Base-by-base conservation (phyloP, 1,284 basidiomycete species). In the Ganoderma sinense region DNA sequence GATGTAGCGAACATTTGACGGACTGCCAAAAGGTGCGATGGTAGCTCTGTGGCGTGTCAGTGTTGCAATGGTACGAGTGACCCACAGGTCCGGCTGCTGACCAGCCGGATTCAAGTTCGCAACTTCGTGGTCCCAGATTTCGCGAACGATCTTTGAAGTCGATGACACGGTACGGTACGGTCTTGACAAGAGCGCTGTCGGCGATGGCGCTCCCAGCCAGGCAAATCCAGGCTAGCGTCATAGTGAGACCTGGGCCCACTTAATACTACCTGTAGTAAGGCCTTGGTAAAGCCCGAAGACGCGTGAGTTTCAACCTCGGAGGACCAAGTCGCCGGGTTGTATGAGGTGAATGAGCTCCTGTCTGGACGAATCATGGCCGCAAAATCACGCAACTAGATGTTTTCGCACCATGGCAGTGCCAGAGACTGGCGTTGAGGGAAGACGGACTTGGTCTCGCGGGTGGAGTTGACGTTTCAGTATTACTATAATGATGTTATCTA, bases 281-380 rank as follows among this genome's bases (percentile, higher is more conserved):
- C 31, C 13, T 3, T n/a, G n/a, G n/a, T n/a, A n/a, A n/a, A 23
- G 7, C 48, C 31, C n/a, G 7, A 18, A 58, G 56, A n/a, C 8
- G n/a, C n/a, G 20, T 4, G 36, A 26, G 53, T 31, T 33, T 18
- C 33, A 59, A 33, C 7, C 45, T 29, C 29, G 62, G 65, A 70
- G 62, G 45, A 65, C 14, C 67, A 71, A 13, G 45, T 64, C 31
- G 40, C 61, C 48, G 23, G 23, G 4, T 39, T 41, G 29, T 55
- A 55, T 8, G 67, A 68, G 29, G 55, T 59, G 7, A 55, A 68
- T n/a, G 53, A 29, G 18, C 33, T 64, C n/a, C 26, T 7, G 36
- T 36, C 6, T 33, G 33, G 33, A 8, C 36, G 36, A 36, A 36
- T 36, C 7, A 36, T 36, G 36, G 36, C 10, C 6, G 6, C 36